Evolutionary conservation across 495 filamentous ascomycete species (phyloP).

Genomic region (Melanomma pulvis-pyrius): DNA sequence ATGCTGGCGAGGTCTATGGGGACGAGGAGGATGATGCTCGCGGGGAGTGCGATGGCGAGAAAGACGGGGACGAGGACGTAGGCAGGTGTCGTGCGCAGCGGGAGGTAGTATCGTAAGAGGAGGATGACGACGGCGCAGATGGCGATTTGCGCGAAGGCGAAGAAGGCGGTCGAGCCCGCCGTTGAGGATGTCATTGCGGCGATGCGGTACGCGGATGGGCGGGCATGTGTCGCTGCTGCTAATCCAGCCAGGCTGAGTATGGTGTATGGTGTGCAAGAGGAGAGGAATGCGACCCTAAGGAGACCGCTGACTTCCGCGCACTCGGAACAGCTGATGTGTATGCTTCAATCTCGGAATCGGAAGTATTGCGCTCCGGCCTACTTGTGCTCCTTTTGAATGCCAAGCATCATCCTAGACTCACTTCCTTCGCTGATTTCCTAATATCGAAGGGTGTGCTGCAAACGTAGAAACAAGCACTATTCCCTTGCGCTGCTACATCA

Average conservation of each 20-base stretch:
- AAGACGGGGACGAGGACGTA: conserved; percentile 92
- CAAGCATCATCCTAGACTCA: too few relatives aligned
- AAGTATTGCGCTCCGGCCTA: conserved; percentile 1
- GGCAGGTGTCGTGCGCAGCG: conserved; percentile 84
- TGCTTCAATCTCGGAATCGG: conserved; percentile 4
- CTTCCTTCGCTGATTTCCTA: too few relatives aligned
- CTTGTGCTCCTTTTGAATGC: neutral
- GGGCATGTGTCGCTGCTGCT: conserved; percentile 12
- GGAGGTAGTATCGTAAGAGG: conserved; percentile 83
- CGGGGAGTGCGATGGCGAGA: conserved; percentile 87
- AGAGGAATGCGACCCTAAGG: neutral
- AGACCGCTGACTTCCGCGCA: neutral
- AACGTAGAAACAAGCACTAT: neutral
- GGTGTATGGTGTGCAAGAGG: neutral
- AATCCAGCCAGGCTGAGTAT: neutral
- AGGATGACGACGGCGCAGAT: conserved; percentile 78
- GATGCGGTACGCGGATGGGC: neutral
- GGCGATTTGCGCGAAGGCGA: conserved; percentile 66
- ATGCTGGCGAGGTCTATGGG: conserved; percentile 94
- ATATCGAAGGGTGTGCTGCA: neutral
- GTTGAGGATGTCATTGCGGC: conserved; percentile 45
- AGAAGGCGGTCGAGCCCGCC: conserved; percentile 72
- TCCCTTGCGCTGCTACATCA: neutral
- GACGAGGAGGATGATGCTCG: conserved; percentile 90
- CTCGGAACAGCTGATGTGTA: conserved; percentile 1